Evolutionary conservation across 805 yeast genomes (phyloP).

Genomic region (Isabelozyma gotoi): DNA sequence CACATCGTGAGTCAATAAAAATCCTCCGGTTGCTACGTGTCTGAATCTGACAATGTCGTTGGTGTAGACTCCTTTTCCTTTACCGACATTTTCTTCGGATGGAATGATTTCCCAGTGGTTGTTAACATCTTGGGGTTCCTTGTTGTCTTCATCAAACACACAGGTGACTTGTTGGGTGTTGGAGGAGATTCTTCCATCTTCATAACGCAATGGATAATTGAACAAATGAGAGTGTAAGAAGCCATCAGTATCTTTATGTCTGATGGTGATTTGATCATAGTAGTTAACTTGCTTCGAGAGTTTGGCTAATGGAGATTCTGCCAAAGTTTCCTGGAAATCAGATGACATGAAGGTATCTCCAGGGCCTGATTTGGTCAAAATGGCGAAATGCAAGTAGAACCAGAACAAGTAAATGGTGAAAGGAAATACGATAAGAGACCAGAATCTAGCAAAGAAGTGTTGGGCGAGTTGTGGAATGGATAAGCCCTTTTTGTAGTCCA

Average conservation of each 20-base stretch:
- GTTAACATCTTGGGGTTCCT: slow-evolving; percentile 48
- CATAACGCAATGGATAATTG: slow-evolving; percentile 86
- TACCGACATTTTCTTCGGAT: slow-evolving; percentile 33
- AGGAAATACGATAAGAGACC: slow-evolving; percentile 75
- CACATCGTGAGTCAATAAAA: slow-evolving; percentile 86
- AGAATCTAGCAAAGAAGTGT: slow-evolving; percentile 76
- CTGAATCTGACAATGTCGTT: slow-evolving; percentile 76
- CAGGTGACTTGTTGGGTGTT: slow-evolving; percentile 94
- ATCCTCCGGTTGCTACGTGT: slow-evolving; percentile 80
- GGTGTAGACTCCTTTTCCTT: slow-evolving; percentile 54
- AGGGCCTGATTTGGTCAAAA: slow-evolving; percentile 85
- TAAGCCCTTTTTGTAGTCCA: slow-evolving; percentile 70
- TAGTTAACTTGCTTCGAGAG: slow-evolving; percentile 72
- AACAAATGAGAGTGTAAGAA: slow-evolving; percentile 79
- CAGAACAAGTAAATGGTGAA: slow-evolving; percentile 78
- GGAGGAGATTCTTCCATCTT: slow-evolving; percentile 93
- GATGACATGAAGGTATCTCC: slow-evolving; percentile 96
- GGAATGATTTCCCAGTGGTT: slow-evolving; percentile 90
- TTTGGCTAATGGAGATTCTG: slow-evolving; percentile 75
- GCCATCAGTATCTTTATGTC: slow-evolving; percentile 77
- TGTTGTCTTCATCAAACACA: slow-evolving; percentile 37
- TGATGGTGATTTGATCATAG: slow-evolving; percentile 72
- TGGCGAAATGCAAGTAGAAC: slow-evolving; percentile 88
- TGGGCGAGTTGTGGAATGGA: slow-evolving; percentile 53
- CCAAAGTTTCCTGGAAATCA: slow-evolving; percentile 88